These are phyloP conservation scores for Neurospora pannonica DNA, from an alignment of 495 filamentous ascomycete genomes.

Conservation along the genomic window DNA sequence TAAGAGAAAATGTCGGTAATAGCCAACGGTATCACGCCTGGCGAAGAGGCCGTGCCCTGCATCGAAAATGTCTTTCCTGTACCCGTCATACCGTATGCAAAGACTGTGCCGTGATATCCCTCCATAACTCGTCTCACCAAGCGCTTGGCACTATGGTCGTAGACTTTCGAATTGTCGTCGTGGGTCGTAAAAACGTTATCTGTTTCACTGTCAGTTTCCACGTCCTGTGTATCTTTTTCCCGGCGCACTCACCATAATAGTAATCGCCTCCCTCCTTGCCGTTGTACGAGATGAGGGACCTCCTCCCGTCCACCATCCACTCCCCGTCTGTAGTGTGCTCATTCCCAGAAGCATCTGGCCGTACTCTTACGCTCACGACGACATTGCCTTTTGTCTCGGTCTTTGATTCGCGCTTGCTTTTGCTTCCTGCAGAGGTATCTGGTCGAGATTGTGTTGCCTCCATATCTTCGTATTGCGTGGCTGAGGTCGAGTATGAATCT, in stretches of 20 bases:
- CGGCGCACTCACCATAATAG: conserved; percentile 62
- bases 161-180: conserved; percentile 88
- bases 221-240: neutral
- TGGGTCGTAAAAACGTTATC: conserved; percentile 93
- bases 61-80: conserved; percentile 99
- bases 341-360: conserved; percentile 61
- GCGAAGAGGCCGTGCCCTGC: conserved; percentile 95
- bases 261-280: conserved; percentile 90
- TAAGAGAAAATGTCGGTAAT: conserved; percentile 99
- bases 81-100: conserved; percentile 98
- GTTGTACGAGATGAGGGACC: conserved; percentile 68
- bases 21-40: conserved; percentile 91
- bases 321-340: conserved; percentile 64
- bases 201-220: conserved; percentile 24
- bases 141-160: conserved; percentile 87
- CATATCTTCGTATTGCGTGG: conserved; percentile 75
- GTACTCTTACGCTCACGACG: conserved; percentile 85
- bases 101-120: conserved; percentile 96
- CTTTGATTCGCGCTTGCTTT: conserved; percentile 38
- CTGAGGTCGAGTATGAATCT: conserved; percentile 82
- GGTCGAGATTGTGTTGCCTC: conserved; percentile 39
- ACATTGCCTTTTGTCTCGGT: conserved; percentile 84
- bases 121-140: conserved; percentile 96
- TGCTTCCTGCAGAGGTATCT: conserved; percentile 28
- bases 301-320: conserved; percentile 85